Evolutionary conservation across 345 rosid genomes (phyloP).

Genomic region (Firmiana major): DNA sequence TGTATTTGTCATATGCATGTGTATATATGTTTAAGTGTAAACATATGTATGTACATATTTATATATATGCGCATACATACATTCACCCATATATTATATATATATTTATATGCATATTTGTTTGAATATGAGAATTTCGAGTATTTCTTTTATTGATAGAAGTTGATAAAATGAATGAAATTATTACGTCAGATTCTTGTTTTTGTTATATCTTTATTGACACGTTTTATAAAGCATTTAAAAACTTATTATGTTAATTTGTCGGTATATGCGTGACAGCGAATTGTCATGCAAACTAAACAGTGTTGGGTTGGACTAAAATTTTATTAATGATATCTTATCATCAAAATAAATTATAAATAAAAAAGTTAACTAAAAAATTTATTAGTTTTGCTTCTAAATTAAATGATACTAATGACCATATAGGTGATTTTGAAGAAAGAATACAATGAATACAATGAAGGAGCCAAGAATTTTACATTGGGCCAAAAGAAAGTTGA

Average conservation of each 20-base stretch:
- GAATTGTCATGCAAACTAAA: background rate
- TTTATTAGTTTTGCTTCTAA: background rate
- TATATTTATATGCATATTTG: background rate
- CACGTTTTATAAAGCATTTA: background rate
- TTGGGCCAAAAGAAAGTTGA: too few relatives aligned
- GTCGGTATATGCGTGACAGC: background rate
- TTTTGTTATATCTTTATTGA: background rate
- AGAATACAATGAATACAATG: too few relatives aligned
- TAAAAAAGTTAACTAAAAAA: background rate
- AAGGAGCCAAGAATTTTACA: too few relatives aligned
- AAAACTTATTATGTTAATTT: background rate
- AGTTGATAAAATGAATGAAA: background rate
- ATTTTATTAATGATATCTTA: background rate
- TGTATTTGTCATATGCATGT: too few relatives aligned
- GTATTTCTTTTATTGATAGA: too few relatives aligned
- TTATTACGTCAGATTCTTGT: background rate
- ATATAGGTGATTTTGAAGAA: too few relatives aligned
- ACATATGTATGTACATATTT: background rate
- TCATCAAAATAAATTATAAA: background rate
- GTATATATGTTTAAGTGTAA: background rate
- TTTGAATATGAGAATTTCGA: background rate
- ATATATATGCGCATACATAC: background rate
- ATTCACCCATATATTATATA: background rate
- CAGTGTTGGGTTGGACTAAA: background rate
- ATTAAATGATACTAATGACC: too few relatives aligned